These are phyloP conservation scores for Fusarium fracticaudum DNA, from an alignment of 2,329 filamentous ascomycete species.

Conservation along the genomic window DNA sequence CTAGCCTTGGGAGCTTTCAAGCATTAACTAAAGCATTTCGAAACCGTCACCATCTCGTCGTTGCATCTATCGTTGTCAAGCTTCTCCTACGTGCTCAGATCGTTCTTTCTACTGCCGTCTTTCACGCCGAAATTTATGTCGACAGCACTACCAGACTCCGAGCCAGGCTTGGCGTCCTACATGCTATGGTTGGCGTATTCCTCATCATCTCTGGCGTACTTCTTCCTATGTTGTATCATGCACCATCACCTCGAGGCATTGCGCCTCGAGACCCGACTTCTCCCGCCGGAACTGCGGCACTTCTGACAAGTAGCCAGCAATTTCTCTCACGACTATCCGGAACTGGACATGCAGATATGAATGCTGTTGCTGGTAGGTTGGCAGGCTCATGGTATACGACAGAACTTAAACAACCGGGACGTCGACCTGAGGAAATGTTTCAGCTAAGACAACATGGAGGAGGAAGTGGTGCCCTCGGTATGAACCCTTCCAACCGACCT, in stretches of 20 bases:
- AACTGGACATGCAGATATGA: slow-evolving; percentile 39
- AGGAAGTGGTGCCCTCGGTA: slow-evolving; percentile 24
- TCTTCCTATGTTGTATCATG: slow-evolving; percentile 42
- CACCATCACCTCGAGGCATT: slow-evolving; percentile 40
- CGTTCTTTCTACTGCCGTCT: slow-evolving; percentile 42
- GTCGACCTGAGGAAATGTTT: slow-evolving; percentile 38
- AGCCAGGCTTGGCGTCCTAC: slow-evolving; percentile 32
- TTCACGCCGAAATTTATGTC: slow-evolving; percentile 35
- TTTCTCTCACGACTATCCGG: slow-evolving; percentile 37
- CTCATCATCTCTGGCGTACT: slow-evolving; percentile 30
- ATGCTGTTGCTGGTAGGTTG: slow-evolving; percentile 33
- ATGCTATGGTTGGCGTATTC: slow-evolving; percentile 39
- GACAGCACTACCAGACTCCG: slow-evolving; percentile 33
- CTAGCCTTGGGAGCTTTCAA: slow-evolving; percentile 33
- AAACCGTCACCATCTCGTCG: slow-evolving; percentile 43
- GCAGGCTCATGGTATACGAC: slow-evolving; percentile 45
- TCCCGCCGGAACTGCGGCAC: slow-evolving; percentile 38
- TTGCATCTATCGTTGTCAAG: slow-evolving; percentile 31
- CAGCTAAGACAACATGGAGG: slow-evolving; percentile 40
- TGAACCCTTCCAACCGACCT: slow-evolving; percentile 9
- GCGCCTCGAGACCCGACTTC: slow-evolving; percentile 44
- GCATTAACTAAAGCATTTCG: slow-evolving; percentile 34
- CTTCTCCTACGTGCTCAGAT: slow-evolving; percentile 40
- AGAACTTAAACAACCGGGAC: slow-evolving; percentile 35
- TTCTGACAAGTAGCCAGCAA: slow-evolving; percentile 40